These are phyloP conservation scores for Umbelopsis sp. DNA, from an alignment of 371 early-diverging fungal species.

Conservation along the genomic window DNA sequence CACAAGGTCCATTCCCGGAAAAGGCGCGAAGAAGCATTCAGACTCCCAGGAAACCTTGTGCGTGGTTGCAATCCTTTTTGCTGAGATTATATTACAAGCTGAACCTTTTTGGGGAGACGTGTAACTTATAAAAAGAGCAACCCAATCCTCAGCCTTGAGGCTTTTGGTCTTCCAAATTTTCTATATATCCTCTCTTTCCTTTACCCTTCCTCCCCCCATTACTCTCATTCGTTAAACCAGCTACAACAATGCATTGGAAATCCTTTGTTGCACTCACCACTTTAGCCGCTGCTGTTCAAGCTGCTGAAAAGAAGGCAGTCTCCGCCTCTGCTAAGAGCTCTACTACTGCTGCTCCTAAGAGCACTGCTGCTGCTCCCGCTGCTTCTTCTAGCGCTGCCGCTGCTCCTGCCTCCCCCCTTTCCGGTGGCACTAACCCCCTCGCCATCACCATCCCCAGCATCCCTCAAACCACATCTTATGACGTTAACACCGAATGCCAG, in stretches of 20 bases:
- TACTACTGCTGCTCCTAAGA: not conserved
- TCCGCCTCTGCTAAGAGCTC: not conserved
- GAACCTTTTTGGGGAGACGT: constrained; percentile 10
- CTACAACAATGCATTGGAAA: constrained; percentile 11
- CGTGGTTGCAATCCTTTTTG: not conserved
- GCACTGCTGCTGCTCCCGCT: constrained; percentile 18
- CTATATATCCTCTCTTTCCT: constrained; percentile 2
- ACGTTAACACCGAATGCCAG: constrained; percentile 2
- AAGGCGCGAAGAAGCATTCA: not conserved
- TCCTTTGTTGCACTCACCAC: constrained; percentile 12
- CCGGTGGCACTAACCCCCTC: constrained; percentile 19
- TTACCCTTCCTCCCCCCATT: not conserved
- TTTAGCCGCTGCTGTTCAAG: constrained; percentile 4
- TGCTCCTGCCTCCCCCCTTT: constrained; percentile 12
- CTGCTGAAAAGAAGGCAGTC: constrained; percentile 3
- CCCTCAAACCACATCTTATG: constrained; percentile 18
- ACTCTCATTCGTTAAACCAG: constrained; percentile 1
- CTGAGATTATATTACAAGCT: constrained; percentile 2
- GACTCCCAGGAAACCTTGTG: constrained; percentile 18
- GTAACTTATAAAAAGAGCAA: constrained; percentile 18
- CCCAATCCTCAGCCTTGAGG: not conserved
- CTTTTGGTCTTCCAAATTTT: constrained; percentile 14
- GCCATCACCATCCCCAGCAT: constrained; percentile 18
- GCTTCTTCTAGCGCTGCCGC: not conserved
- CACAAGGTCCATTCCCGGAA: constrained; percentile 14